Evolutionary conservation across 768 basidiomycete genomes (phyloP), one percentile per base, ranked within the genome.

Genomic region (Trametes gibbosa): DNA sequence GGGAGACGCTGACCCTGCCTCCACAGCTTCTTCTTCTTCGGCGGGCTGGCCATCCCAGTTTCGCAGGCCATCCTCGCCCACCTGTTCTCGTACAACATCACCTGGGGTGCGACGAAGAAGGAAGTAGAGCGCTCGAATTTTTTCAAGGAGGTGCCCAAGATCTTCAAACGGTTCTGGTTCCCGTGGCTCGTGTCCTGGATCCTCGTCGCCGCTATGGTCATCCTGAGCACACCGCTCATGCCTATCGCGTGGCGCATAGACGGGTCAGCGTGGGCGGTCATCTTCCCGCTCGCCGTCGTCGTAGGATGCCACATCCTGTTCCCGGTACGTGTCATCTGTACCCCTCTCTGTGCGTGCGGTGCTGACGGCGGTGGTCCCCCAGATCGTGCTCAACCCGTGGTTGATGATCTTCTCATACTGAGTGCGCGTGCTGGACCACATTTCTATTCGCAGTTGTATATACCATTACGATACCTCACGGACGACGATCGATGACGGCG

Each of bases 71-170:
- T 89, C 34, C 76, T 89, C 21, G 84, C 87, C 1, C 86, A 89
- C 63, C 58, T 87, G 73, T 87, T 89, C 72, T 87, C 85, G 6
- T 88, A 87, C 74, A 86, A 89, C 71, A 88, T 88, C 66, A 81
- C 82, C 10, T 92, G 90, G 90, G 82, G 83, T 23, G 84, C 89
- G 5, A 92, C 90, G 4, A 83, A 83, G 65, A 91, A 92, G 82
- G 89, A 90, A 71, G 90, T 95, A 43, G 87, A 94, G 72, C 81
- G 84, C 53, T 90, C 89, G 14, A 95, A 94, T 66, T 94, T 96
- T 78, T 94, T 91, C 82, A 84, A 89, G 61, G 93, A 96, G 72
- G 84, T 94, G 7, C 94, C 94, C 2, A 83, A 84, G 62, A 94
- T 95, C 65, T 75, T 85, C 71, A 87, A 86, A 65, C 85, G 91